Percentiles rank a stretch among this genome's conserved stretches.
Evolutionary conservation across 371 early-diverging fungal genomes (phyloP).

Genomic region (Cokeromyces recurvatus): DNA sequence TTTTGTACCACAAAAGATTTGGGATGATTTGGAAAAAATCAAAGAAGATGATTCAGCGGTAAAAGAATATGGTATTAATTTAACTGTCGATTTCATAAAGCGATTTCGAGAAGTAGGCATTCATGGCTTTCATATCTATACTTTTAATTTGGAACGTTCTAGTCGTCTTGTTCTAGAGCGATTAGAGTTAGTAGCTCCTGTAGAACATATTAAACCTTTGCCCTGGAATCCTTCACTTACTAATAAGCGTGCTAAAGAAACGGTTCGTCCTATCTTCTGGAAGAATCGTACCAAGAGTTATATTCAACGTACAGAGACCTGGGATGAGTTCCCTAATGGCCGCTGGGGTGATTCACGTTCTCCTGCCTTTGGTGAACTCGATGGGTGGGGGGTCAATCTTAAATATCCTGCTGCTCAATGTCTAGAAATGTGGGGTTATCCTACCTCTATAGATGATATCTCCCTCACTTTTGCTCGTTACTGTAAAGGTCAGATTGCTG

Average conservation of each 20-base stretch:
- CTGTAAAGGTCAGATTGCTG: constrained; percentile 68
- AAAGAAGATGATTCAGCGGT: constrained; percentile 95
- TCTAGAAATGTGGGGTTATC: constrained; percentile 77
- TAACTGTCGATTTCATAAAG: constrained; percentile 78
- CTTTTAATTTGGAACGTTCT: constrained; percentile 87
- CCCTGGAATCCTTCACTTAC: constrained; percentile 48
- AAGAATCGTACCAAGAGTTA: constrained; percentile 91
- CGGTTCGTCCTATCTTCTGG: constrained; percentile 97
- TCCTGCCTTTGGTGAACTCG: constrained; percentile 90
- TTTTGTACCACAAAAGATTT: constrained; percentile 77
- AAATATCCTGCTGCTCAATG: constrained; percentile 64
- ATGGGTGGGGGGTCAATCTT: constrained; percentile 81
- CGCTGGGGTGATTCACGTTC: constrained; percentile 97
- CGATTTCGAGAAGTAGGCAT: constrained; percentile 68
- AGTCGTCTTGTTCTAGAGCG: constrained; percentile 85
- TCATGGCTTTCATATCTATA: constrained; percentile 79
- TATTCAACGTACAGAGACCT: constrained; percentile 87
- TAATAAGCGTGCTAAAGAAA: constrained; percentile 86
- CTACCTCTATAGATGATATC: constrained; percentile 64
- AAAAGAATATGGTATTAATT: constrained; percentile 87
- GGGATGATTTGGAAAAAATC: constrained; percentile 84
- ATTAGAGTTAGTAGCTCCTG: constrained; percentile 67
- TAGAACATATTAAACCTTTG: constrained; percentile 78
- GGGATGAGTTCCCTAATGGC: constrained; percentile 98
- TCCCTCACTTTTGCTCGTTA: constrained; percentile 75